phyloP scores from a whole-genome alignment of 108 stramenopile species.

The Nitzschia sp. region DNA sequence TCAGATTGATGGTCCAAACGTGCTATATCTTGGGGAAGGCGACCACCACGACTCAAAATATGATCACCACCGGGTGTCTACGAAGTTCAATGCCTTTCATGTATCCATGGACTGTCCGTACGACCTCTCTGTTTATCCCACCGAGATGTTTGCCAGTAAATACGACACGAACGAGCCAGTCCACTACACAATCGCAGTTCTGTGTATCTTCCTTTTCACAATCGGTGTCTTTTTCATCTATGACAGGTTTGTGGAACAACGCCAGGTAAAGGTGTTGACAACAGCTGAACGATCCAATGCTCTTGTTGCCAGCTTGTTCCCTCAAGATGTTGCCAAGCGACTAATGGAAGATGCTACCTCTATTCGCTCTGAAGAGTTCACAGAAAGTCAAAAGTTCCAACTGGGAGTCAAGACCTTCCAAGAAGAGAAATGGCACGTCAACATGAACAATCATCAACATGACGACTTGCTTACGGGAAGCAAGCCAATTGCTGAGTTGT shows the following conservation, averaged over 20 bases:
- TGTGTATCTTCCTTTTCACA: constrained; percentile 15
- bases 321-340: constrained; percentile 30
- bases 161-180: neutral
- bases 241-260: constrained; percentile 29
- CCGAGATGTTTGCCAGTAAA: neutral
- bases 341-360: constrained; percentile 2
- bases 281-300: constrained; percentile 22
- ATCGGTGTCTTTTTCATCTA: constrained; percentile 18
- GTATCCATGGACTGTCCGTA: neutral
- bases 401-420: too few relatives aligned
- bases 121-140: neutral
- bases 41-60: constrained; percentile 47
- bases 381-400: neutral
- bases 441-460: too few relatives aligned
- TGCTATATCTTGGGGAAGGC: constrained; percentile 38
- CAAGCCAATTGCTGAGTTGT: constrained; percentile 24
- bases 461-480: neutral
- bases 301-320: constrained; percentile 42
- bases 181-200: neutral
- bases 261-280: constrained; percentile 35
- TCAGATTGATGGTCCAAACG: constrained; percentile 35
- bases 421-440: too few relatives aligned
- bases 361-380: neutral
- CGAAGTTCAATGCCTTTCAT: neutral
- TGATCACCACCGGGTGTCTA: constrained; percentile 11